Evolutionary conservation across 2,329 filamentous ascomycete genomes (phyloP).

Genomic region (Fusarium proliferatum): DNA sequence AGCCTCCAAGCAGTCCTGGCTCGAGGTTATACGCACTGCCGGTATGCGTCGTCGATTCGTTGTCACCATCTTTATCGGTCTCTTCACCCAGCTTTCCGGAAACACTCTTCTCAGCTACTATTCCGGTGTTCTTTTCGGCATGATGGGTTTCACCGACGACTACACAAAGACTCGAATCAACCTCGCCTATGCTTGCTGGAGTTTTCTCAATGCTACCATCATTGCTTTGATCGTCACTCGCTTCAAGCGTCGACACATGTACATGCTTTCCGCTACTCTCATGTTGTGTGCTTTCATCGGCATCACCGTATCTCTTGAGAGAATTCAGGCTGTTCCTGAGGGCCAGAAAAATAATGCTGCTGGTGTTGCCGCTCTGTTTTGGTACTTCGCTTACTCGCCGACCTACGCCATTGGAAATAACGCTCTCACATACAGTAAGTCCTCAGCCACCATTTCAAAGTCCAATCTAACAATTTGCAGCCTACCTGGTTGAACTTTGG

Average conservation of each 20-base stretch:
- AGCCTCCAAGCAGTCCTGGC: conserved; percentile 61
- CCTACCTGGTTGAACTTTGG: conserved; percentile 68
- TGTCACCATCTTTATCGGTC: conserved; percentile 60
- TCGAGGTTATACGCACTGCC: conserved; percentile 60
- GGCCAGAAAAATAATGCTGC: conserved; percentile 13
- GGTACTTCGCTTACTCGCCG: conserved; percentile 30
- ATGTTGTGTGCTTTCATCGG: conserved; percentile 63
- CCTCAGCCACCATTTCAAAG: fast-evolving
- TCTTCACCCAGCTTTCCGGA: conserved; percentile 65
- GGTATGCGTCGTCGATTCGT: conserved; percentile 62
- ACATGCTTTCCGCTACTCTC: conserved; percentile 60
- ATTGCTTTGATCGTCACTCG: conserved; percentile 56
- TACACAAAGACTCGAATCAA: conserved; percentile 60
- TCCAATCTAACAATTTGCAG: conserved; percentile 12
- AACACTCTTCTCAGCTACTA: conserved; percentile 55
- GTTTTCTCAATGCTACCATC: conserved; percentile 54
- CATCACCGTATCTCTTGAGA: conserved; percentile 62
- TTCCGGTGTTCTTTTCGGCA: conserved; percentile 51
- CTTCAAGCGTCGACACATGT: conserved; percentile 63
- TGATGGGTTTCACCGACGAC: conserved; percentile 57
- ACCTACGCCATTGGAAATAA: conserved; percentile 40
- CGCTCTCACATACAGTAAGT: conserved; percentile 40
- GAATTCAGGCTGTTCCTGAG: conserved; percentile 50
- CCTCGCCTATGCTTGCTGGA: conserved; percentile 58
- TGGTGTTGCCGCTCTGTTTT: conserved; percentile 30